These are phyloP conservation scores for Blastobotrys peoriensis DNA, from an alignment of 805 yeast genomes.

Conservation along the genomic window DNA sequence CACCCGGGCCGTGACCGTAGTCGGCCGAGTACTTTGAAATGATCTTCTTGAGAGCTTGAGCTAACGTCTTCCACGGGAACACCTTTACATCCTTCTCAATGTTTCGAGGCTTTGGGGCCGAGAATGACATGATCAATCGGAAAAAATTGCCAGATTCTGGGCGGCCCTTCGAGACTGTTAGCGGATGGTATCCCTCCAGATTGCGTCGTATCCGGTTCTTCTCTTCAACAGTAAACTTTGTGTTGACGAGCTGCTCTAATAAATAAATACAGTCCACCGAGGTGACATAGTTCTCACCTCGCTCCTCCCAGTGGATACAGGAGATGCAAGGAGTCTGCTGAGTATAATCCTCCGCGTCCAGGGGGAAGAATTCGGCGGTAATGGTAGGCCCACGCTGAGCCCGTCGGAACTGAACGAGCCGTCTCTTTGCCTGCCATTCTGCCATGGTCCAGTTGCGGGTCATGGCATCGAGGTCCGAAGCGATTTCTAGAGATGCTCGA, in stretches of 20 bases:
- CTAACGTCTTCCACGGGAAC: slow-evolving; percentile 51
- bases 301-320: slow-evolving; percentile 54
- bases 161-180: slow-evolving; percentile 48
- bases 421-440: slow-evolving; percentile 38
- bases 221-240: slow-evolving; percentile 58
- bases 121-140: slow-evolving; percentile 51
- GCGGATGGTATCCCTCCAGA: slow-evolving; percentile 56
- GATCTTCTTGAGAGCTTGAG: slow-evolving; percentile 50
- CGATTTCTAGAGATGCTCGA: slow-evolving; percentile 27
- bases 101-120: slow-evolving; percentile 59
- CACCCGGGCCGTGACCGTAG: slow-evolving; percentile 11
- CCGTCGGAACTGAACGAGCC: slow-evolving; percentile 45
- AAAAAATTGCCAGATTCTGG: slow-evolving; percentile 36
- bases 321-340: slow-evolving; percentile 43
- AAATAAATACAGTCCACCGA: slow-evolving; percentile 58
- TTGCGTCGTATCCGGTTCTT: slow-evolving; percentile 65
- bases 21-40: slow-evolving; percentile 47
- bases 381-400: slow-evolving; percentile 32
- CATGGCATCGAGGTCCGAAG: slow-evolving; percentile 31
- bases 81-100: slow-evolving; percentile 69
- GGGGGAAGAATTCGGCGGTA: slow-evolving; percentile 36
- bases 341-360: slow-evolving; percentile 33
- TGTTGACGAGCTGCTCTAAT: slow-evolving; percentile 48
- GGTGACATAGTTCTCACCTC: slow-evolving; percentile 48
- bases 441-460: slow-evolving; percentile 42